These are phyloP conservation scores for Clonostachys byssicola DNA, from an alignment of 2,329 filamentous ascomycete genomes.

Conservation along the genomic window DNA sequence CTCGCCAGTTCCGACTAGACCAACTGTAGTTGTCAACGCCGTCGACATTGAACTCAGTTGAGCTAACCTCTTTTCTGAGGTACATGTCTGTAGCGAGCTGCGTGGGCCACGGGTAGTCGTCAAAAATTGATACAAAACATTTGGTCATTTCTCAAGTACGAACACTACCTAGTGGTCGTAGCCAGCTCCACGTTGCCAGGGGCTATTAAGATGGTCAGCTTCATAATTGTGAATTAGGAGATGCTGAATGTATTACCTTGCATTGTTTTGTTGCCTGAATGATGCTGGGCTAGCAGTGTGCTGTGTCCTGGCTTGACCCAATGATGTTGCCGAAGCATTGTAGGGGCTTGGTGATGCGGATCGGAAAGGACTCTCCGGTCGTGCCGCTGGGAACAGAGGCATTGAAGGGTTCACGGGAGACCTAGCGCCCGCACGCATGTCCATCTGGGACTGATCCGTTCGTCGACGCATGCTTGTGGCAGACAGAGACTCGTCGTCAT, in stretches of 20 bases:
- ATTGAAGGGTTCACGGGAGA: constrained; percentile 36
- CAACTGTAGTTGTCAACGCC: no score
- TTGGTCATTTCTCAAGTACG: neutral
- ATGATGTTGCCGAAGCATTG: constrained; percentile 17
- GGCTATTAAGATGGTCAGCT: constrained; percentile 20
- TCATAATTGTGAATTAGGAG: neutral
- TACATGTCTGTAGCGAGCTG: no score
- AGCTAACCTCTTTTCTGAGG: no score
- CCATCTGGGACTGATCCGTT: constrained; percentile 24
- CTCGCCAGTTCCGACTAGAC: no score
- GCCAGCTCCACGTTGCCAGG: constrained; percentile 40
- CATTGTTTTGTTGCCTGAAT: constrained; percentile 29
- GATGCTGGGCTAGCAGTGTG: constrained; percentile 23
- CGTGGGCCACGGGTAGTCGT: neutral
- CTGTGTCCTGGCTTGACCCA: constrained; percentile 22
- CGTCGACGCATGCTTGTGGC: constrained; percentile 31
- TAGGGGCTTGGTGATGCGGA: constrained; percentile 19
- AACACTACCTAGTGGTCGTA: constrained; percentile 25
- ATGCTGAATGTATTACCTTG: constrained; percentile 4
- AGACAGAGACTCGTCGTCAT: constrained; percentile 33
- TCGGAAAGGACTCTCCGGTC: constrained; percentile 27
- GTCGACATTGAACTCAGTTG: no score
- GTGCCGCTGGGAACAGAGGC: constrained; percentile 34
- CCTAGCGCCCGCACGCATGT: constrained; percentile 18
- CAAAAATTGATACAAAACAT: neutral